A percentile compares a stretch with the other conserved stretches of the same genome.
Evolutionary conservation across 2,329 filamentous ascomycete species (phyloP).

Genomic region (Madurella fahalii): DNA sequence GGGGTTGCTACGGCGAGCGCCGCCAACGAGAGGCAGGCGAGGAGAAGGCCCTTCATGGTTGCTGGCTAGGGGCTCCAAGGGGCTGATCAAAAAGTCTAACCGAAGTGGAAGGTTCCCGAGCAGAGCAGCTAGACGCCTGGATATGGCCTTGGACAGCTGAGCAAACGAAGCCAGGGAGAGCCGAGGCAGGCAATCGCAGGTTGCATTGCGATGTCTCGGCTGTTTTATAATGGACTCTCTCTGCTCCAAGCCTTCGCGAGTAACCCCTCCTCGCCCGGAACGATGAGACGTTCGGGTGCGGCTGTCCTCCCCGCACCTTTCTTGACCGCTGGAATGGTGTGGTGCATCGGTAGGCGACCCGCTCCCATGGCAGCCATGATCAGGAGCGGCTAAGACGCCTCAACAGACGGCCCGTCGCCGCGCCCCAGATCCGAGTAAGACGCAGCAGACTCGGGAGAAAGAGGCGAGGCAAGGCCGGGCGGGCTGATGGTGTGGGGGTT

Average conservation of each 20-base stretch:
- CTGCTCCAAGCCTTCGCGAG: too few relatives aligned
- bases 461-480: too few relatives aligned
- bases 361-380: background rate
- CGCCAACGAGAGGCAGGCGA: slow-evolving; percentile 16
- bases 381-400: background rate
- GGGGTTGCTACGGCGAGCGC: slow-evolving; percentile 19
- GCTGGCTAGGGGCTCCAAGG: too few relatives aligned
- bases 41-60: slow-evolving; percentile 19
- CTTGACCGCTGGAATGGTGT: background rate
- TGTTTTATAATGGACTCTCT: background rate
- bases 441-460: too few relatives aligned
- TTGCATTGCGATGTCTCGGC: background rate
- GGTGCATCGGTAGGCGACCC: background rate
- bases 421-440: background rate
- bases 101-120: background rate
- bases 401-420: background rate
- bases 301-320: background rate
- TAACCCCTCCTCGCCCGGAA: too few relatives aligned
- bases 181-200: background rate
- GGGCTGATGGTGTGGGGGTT: too few relatives aligned
- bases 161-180: too few relatives aligned
- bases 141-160: too few relatives aligned
- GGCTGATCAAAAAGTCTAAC: background rate
- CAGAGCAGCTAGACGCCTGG: background rate
- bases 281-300: background rate